Percentiles rank a stretch among this genome's conserved stretches.
Evolutionary conservation across 2,329 filamentous ascomycete genomes (phyloP).

Genomic region (Nemania abortiva): DNA sequence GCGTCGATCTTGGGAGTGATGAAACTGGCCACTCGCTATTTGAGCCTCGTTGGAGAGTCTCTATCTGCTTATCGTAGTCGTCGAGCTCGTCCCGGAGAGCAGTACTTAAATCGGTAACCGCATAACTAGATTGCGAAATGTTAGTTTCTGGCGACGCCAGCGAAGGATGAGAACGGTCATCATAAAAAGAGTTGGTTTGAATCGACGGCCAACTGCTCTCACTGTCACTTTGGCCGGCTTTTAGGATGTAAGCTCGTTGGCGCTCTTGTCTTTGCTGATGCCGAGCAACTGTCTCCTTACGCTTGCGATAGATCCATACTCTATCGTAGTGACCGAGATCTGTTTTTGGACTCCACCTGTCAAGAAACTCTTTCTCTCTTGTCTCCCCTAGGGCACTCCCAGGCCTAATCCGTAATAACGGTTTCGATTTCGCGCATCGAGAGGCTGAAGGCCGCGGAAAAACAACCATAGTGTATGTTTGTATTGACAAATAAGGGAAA

Average conservation of each 20-base stretch:
- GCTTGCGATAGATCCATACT: conserved; percentile 32
- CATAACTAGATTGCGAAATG: background rate
- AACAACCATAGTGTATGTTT: background rate
- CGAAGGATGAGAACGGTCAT: background rate
- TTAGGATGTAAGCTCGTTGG: background rate
- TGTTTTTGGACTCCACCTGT: conserved; percentile 17
- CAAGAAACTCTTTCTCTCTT: conserved; percentile 5
- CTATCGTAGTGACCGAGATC: conserved; percentile 29
- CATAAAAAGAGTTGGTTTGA: background rate
- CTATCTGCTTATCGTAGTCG: conserved; percentile 21
- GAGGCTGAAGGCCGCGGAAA: background rate
- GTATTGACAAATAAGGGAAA: background rate
- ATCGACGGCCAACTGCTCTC: background rate
- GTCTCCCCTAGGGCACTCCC: background rate
- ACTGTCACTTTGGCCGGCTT: background rate
- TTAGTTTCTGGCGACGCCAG: background rate
- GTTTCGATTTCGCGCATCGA: background rate
- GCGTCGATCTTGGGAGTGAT: background rate
- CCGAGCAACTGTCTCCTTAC: conserved; percentile 20
- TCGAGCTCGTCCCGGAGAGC: conserved; percentile 29
- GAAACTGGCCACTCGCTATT: conserved; percentile 33
- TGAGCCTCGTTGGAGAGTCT: background rate
- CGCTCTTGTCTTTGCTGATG: background rate
- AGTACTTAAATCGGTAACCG: conserved; percentile 5
- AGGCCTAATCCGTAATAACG: background rate